Evolutionary conservation across 2,329 filamentous ascomycete genomes (phyloP).

Genomic region (Pezicula radicicola): DNA sequence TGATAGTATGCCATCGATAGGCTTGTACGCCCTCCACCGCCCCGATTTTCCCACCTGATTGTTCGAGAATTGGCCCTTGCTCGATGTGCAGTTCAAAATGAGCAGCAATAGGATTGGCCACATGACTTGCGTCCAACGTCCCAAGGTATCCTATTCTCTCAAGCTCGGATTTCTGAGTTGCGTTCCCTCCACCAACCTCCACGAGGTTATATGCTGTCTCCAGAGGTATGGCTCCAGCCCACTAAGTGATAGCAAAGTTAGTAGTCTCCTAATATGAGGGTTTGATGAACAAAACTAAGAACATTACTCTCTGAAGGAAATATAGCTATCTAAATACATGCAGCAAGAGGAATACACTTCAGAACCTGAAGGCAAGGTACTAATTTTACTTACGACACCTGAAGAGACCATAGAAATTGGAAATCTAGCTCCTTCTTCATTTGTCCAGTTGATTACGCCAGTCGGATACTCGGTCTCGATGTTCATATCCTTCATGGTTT

Average conservation of each 20-base stretch:
- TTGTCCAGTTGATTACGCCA: slow-evolving; percentile 72
- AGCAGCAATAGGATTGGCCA: slow-evolving; percentile 63
- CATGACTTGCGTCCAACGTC: slow-evolving; percentile 49
- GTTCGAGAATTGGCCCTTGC: slow-evolving; percentile 74
- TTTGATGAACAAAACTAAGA: no score
- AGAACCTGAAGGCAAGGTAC: no score
- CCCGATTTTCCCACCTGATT: slow-evolving; percentile 59
- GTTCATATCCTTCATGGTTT: slow-evolving; percentile 62
- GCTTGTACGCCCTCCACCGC: slow-evolving; percentile 72
- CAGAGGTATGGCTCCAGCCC: slow-evolving; percentile 65
- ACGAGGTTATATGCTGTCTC: slow-evolving; percentile 58
- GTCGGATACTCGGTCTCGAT: slow-evolving; percentile 60
- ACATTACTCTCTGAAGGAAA: no score
- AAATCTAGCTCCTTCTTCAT: slow-evolving; percentile 79
- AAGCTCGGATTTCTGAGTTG: slow-evolving; percentile 66
- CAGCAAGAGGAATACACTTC: no score
- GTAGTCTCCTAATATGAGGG: no score
- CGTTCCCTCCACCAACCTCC: slow-evolving; percentile 58
- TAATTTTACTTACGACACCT: slow-evolving; percentile 45
- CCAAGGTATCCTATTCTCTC: slow-evolving; percentile 72
- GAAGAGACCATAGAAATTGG: slow-evolving; percentile 72
- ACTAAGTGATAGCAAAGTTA: slow-evolving; percentile 29
- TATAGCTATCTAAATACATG: no score
- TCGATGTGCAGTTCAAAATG: slow-evolving; percentile 87
- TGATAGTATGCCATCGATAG: slow-evolving; percentile 71